Base-by-base conservation (phyloP, 768 basidiomycete genomes). In the Tephrocybe sp. region DNA sequence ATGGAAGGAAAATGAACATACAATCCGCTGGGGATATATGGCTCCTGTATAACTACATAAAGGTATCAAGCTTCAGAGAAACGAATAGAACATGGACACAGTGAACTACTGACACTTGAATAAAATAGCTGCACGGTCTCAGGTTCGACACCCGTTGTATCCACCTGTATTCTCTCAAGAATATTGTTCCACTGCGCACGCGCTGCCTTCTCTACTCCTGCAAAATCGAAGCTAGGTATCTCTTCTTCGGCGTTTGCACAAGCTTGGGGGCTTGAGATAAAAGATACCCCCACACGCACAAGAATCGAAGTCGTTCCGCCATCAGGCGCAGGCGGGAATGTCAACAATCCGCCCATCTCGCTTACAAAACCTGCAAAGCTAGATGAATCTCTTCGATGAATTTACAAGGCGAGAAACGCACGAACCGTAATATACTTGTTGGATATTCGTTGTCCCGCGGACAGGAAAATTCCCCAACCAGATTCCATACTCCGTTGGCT, bases 21-120 rank as follows among this genome's bases (percentile, higher is more conserved):
- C 83, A 84, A 57, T 86, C 83, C 1, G 80, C 83, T 12, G 84
- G 84, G 1, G 77, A 75, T 38, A 85, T 79, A 58, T 85, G 83
- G 0, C 77, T 80, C 41, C 84, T 60, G 54, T 86, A 86, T 1
- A 84, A 62, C 75, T 80, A 31, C 4, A 22, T 1, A 1, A 26
- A 18, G 5, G 18, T 4, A 19, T 8, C 16, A 51, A 11, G 15
- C n/a, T n/a, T n/a, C 9, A 11, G 32, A 36, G 19, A n/a, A 31
- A 16, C 8, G 12, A 40, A 32, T 12, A 36, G 31, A 12, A 12
- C 12, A 4, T 3, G 11, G 6, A 18, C 16, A 13, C 18, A 35
- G 30, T 1, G 30, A 34, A 9, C 16, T 7, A 64, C 73, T 52
- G 45, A 79, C 77, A 41, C 82, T 83, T 24, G 80, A 83, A 63